Base-by-base conservation (phyloP, 2,329 filamentous ascomycete species). In the Trichophyton rubrum region DNA sequence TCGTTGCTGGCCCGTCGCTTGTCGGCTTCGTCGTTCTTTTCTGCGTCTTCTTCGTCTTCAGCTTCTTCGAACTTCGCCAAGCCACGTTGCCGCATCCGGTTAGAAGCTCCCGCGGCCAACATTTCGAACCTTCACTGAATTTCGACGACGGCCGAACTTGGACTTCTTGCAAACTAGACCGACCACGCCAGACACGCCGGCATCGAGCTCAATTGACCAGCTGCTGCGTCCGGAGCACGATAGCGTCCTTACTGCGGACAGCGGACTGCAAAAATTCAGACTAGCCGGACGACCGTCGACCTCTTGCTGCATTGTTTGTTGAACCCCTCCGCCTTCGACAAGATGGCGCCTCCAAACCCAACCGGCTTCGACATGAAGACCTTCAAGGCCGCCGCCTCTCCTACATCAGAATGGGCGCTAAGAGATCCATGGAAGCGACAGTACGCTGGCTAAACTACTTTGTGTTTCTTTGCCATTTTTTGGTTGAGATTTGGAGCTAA, bases 341-440 rank as follows among this genome's bases (percentile, higher is more conserved):
- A 17, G 40, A 82, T 83, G 80, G 74, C 80, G 67, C 72, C 75
- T 63, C 70, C 71, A 72, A 90, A 89, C 81, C 84, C 95, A 76
- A 96, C 92, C 69, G 92, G 92, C 77, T 97, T 97, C 82, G 87
- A 93, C 79, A 82, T 90, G 70, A 84, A 84, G 73, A 87, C 89
- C 75, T 86, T 91, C 76, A 88, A 85, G 72, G 84, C 83, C 65
- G 81, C 90, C 53, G 79, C 88, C 67, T 83, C 84, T 65, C 81
- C 77, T 67, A 78, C 78, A 63, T 80, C 80, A 65, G 64, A 69
- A 61, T 76, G 68, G 66, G 74, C 74, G 61, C 74, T 73, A 68
- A 78, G 77, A 67, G 84, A 86, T 70, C 84, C 84, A 63, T 86
- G 84, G 84, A 78, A 75, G 69, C 75, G 82, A 78, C 73, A 79